phyloP scores from a whole-genome alignment of 352 stramenopile genomes.

The Blastocystis sp. region DNA sequence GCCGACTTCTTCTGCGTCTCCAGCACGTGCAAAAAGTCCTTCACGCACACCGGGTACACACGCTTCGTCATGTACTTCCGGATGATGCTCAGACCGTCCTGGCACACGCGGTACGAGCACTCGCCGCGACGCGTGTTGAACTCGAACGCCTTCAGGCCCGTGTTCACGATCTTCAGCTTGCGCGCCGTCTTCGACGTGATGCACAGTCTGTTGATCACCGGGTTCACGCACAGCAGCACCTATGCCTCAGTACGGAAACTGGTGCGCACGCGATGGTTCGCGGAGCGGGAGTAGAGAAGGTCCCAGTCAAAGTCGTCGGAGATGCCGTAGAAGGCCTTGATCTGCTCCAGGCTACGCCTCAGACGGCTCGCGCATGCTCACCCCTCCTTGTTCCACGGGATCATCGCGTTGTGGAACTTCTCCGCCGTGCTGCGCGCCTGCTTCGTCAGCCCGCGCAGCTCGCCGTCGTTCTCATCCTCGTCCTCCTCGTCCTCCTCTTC shows the following conservation, averaged over 20 bases:
- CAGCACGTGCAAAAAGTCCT: conserved; percentile 35
- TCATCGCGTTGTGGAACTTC: conserved; percentile 37
- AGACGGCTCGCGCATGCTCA: background rate
- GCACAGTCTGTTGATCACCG: conserved; percentile 13
- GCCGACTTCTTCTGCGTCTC: conserved; percentile 56
- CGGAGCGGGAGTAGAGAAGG: conserved; percentile 83
- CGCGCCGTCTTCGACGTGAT: conserved; percentile 18
- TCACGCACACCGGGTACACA: conserved; percentile 71
- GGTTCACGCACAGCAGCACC: conserved; percentile 76
- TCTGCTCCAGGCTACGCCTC: background rate
- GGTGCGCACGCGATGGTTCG: conserved; percentile 81
- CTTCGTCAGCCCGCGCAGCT: conserved; percentile 21
- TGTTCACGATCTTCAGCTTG: conserved; percentile 80
- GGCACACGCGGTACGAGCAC: conserved; percentile 83
- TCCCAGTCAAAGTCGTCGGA: conserved; percentile 76
- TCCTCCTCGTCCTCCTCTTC: background rate
- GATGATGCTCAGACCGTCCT: conserved; percentile 81
- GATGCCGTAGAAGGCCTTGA: conserved; percentile 80
- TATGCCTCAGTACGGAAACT: conserved; percentile 81
- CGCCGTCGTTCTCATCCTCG: background rate
- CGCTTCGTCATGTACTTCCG: conserved; percentile 84
- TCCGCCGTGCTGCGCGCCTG: background rate
- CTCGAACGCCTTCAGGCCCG: conserved; percentile 87
- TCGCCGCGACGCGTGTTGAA: conserved; percentile 78
- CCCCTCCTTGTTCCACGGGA: conserved; percentile 34